Evolutionary conservation across 805 yeast species (phyloP), one percentile per base, ranked within the genome.

Genomic region (Hanseniaspora occidentalis): DNA sequence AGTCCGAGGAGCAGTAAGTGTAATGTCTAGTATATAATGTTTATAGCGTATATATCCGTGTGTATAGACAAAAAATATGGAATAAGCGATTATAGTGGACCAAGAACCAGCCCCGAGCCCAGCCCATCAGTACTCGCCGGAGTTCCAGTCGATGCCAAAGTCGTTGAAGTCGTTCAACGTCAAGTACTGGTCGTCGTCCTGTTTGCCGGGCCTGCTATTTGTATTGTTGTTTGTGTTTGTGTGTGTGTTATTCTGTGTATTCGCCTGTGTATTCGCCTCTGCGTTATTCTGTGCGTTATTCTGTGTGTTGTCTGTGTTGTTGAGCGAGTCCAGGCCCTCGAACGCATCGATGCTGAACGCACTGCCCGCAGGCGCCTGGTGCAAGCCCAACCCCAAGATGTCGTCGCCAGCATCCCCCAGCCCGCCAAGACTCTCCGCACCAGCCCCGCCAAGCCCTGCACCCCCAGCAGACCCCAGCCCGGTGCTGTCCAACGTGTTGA

Each of bases 81-180:
- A n/a, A n/a, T n/a, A n/a, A n/a, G n/a, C n/a, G n/a, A n/a, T n/a
- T n/a, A n/a, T n/a, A n/a, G n/a, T n/a, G n/a, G n/a, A n/a, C n/a
- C n/a, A n/a, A n/a, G n/a, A n/a, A n/a, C n/a, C n/a, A n/a, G n/a
- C n/a, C n/a, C n/a, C n/a, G n/a, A n/a, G n/a, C n/a, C n/a, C n/a
- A n/a, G n/a, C n/a, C n/a, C 17, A 33, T 33, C 19, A 18, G 19
- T 19, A 19, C 50, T 54, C 57, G 8, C 47, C 46, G 0, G 53
- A 40, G 35, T 49, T 48, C 63, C 63, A 58, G 37, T 56, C 63
- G 18, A 58, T 53, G 36, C 57, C 57, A 22, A 58, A 42, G 39
- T 58, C 61, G 43, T 58, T 58, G 40, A 58, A 56, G 40, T 58
- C 63, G 31, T 58, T 58, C 34, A 58, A 45, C 4, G 63, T 58